phyloP scores from a whole-genome alignment of 805 yeast species.

The Starmerella roubikii region DNA sequence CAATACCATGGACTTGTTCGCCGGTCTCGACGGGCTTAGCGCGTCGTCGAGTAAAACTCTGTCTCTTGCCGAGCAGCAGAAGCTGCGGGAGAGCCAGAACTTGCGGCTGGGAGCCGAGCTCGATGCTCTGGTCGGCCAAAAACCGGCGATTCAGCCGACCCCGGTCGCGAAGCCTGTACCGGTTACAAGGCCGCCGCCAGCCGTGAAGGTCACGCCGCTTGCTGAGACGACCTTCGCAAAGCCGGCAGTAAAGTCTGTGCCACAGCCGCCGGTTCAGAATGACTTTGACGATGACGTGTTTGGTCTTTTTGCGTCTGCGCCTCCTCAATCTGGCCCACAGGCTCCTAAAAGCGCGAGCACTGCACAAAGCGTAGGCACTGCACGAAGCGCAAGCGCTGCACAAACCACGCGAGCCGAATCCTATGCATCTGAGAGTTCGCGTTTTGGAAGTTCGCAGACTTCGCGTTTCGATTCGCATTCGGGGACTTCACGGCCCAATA shows the following conservation, averaged over 20 bases:
- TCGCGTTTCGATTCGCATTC: too few species aligned
- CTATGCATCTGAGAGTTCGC: too few species aligned
- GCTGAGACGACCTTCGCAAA: too few species aligned
- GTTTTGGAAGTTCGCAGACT: too few species aligned
- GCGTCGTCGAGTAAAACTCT: constrained; percentile 18
- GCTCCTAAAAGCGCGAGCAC: too few species aligned
- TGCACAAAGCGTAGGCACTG: too few species aligned
- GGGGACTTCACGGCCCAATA: too few species aligned
- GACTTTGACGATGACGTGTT: constrained; percentile 12
- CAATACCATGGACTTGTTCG: constrained; percentile 22
- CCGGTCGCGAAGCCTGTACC: not conserved
- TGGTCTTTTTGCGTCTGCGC: constrained; percentile 15
- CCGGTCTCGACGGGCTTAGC: constrained; percentile 21
- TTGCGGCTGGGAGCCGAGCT: constrained; percentile 21
- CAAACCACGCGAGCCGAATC: too few species aligned
- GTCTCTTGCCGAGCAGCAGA: constrained; percentile 25
- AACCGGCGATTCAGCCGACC: not conserved
- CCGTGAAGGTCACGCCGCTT: too few species aligned
- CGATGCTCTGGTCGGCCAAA: constrained; percentile 19
- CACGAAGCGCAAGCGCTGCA: too few species aligned
- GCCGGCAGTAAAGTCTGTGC: too few species aligned
- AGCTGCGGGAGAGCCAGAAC: constrained; percentile 8
- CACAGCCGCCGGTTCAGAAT: not conserved
- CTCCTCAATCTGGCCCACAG: too few species aligned
- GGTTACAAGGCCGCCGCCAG: not conserved